Conservation (phyloP, 768 basidiomycete genomes). For the Brasilioporus rufonigricans region DNA sequence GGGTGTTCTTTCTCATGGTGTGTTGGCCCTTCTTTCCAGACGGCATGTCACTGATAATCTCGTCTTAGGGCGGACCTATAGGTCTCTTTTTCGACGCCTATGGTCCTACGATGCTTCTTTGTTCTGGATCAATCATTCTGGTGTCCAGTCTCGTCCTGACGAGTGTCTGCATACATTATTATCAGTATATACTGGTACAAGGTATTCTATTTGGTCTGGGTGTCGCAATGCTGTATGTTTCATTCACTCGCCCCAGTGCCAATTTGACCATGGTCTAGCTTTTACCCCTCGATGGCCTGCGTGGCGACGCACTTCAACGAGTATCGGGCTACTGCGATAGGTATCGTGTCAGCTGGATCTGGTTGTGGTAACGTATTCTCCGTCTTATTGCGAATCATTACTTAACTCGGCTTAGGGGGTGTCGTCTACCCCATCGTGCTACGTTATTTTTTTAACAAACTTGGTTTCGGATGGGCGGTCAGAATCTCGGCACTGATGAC, state of each 20-base stretch:
- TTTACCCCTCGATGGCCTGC: slow-evolving; percentile 67
- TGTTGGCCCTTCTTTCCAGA: slow-evolving; percentile 17
- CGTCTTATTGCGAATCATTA: slow-evolving; percentile 15
- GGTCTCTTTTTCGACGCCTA: slow-evolving; percentile 59
- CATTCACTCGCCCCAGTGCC: neutral
- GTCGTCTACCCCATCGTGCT: slow-evolving; percentile 69
- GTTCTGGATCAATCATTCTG: slow-evolving; percentile 47
- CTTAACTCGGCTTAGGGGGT: slow-evolving; percentile 46
- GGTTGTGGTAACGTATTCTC: slow-evolving; percentile 45
- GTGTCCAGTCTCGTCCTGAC: slow-evolving; percentile 56
- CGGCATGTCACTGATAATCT: neutral
- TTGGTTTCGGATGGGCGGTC: slow-evolving; percentile 65
- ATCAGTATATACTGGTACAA: slow-evolving; percentile 61
- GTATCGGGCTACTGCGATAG: slow-evolving; percentile 69
- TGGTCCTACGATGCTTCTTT: slow-evolving; percentile 55
- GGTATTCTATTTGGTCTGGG: slow-evolving; percentile 66
- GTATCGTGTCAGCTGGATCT: slow-evolving; percentile 69
- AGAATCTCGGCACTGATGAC: slow-evolving; percentile 55
- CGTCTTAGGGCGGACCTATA: slow-evolving; percentile 54
- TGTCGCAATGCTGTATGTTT: slow-evolving; percentile 59
- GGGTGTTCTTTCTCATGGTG: slow-evolving; percentile 69
- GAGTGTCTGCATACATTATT: slow-evolving; percentile 54
- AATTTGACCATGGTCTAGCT: slow-evolving; percentile 38
- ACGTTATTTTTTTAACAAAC: slow-evolving; percentile 48
- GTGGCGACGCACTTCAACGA: slow-evolving; percentile 63